Conservation (phyloP, 306 rosid genomes). For the Glycine tomentella region DNA sequence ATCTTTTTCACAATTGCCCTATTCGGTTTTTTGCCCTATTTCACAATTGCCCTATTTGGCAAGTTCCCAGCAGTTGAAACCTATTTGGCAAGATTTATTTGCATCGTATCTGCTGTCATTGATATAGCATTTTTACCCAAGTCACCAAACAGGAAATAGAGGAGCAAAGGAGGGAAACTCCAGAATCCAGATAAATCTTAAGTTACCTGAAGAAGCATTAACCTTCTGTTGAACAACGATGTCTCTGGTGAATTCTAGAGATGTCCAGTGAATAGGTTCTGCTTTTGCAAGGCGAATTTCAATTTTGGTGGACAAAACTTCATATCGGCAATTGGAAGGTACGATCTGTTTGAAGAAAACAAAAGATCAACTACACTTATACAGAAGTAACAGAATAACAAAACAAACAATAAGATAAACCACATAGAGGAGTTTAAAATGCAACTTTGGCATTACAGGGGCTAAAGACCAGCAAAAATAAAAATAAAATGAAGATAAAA, state of each 20-base stretch:
- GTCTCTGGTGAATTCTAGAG: conserved; percentile 72
- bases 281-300: conserved; percentile 86
- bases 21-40: too few relatives aligned
- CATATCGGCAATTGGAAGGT: conserved; percentile 64
- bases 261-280: conserved; percentile 62
- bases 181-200: conserved; percentile 23
- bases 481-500: not conserved
- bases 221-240: conserved; percentile 48
- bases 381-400: not conserved
- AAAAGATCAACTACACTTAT: conserved; percentile 28
- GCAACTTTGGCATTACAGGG: not conserved
- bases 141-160: not conserved
- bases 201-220: conserved; percentile 59
- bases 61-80: not conserved
- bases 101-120: not conserved
- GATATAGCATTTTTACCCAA: not conserved
- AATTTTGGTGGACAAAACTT: conserved; percentile 76
- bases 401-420: conserved; percentile 6
- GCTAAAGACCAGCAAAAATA: not conserved
- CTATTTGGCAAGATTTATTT: not conserved
- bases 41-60: not conserved
- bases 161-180: not conserved
- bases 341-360: conserved; percentile 62
- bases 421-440: not conserved
- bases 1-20: not conserved